Evolutionary conservation across 192 early-diverging fungal species (phyloP), one percentile per base, ranked within the genome.

Genomic region (Lunasporangiospora selenospora): DNA sequence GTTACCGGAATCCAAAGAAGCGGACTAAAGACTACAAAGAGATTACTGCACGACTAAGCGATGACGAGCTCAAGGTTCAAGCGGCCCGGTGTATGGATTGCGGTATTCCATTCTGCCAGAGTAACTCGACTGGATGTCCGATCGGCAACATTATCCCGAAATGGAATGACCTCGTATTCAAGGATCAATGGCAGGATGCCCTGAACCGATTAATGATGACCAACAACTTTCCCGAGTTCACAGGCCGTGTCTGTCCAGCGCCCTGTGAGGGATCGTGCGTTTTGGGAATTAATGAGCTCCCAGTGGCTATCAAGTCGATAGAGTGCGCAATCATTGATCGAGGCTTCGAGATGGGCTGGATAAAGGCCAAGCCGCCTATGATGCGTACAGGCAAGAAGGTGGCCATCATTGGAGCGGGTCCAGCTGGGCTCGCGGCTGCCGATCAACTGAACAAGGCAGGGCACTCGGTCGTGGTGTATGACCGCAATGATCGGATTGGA

Each of bases 141-240:
- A 94, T 97, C 51, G 92, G 95, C 58, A 97, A 97, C 78, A 87
- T 97, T 39, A 96, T 97, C 61, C 95, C 95, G 47, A 94, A 95
- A 79, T 97, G 94, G 93, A 97, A 97, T 76, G 94, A 97, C 48
- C 81, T 97, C n/a, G 89, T 97, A 16, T 97, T 89, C 83, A 89
- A 87, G 65, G 82, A 94, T 80, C 90, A 94, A 65, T 97, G 95
- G 95, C 80, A 88, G 63, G 93, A 93, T 9, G 95, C 95, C 10
- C 83, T 95, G 26, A 85, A 92, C 42, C 88, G 95, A 26, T 81
- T 97, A 44, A 75, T 94, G 45, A 85, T 94, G 78, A 97, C 95
- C 54, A 95, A 95, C 83, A 97, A 97, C 80, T 97, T 97, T 82
- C 95, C 95, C 32, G 95, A 97, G 78, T 97, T 97, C 76, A 97